Base-by-base conservation (phyloP, 176 grass and related monocot genomes). In the Aegilops longissima region DNA sequence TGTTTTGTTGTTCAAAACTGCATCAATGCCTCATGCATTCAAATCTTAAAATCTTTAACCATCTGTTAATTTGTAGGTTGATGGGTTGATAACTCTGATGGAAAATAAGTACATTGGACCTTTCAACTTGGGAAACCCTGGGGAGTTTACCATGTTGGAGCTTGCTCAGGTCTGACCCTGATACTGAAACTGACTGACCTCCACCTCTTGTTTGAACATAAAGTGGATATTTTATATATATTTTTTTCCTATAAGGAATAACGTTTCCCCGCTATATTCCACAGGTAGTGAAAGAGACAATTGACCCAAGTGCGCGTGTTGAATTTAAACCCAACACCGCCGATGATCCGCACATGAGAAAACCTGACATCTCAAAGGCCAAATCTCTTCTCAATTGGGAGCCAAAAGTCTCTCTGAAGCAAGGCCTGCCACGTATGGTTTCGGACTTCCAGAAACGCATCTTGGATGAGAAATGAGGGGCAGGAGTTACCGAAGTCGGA, bases 281-380 rank as follows among this genome's bases (percentile, higher is more conserved):
- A 52, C 80, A 98, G 96, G 90, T 92, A 75, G 93, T 98, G 73
- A 98, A 98, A 89, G 92, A 98, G 85, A 91, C 86, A 4, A 91
- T 98, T 9, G 96, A 98, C 73, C 92, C 92, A 20, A 92, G 88
- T 75, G 96, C 93, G 29, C 79, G 80, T 69, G 85, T 95, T 13
- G 93, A 95, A 66, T 98, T 95, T 77, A 95, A 89, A 80, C 73
- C 93, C 64, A 95, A 95, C 71, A 95, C 96, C 23, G 91, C 93
- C 36, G 96, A 98, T 84, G 96, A 98, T 67, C 96, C 96, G 59
- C 96, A 95, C 27, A 98, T 98, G 93, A 94, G 96, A 91, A 98
- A 95, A 91, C 96, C 96, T 61, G 96, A 95, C 74, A 95, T 98
- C 42, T 88, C 93, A 9, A 94, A 91, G 90, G 93, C 96, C 13